Evolutionary conservation across 1,139 yeast genomes (phyloP).

Genomic region (Kluyveromyces sp.): DNA sequence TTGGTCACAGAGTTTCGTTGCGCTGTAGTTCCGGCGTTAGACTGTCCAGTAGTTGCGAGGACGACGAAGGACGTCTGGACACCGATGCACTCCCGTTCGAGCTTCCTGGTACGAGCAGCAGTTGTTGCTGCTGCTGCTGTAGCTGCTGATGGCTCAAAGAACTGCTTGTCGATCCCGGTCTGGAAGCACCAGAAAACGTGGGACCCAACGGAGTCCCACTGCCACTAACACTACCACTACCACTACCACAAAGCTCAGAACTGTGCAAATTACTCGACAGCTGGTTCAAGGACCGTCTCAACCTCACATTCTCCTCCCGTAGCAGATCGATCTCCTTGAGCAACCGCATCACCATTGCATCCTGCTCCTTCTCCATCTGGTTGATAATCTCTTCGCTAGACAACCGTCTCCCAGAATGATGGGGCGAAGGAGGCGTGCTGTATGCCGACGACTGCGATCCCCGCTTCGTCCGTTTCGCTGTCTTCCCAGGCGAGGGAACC

Average conservation of each 20-base stretch:
- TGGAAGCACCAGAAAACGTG: neutral
- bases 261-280: slow-evolving; percentile 7
- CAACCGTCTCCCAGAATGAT: slow-evolving; percentile 11
- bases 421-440: slow-evolving; percentile 7
- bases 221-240: too few species aligned
- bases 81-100: slow-evolving; percentile 3
- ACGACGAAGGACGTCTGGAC: slow-evolving; percentile 10
- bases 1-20: slow-evolving; percentile 16
- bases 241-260: neutral
- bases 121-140: slow-evolving; percentile 5
- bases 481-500: slow-evolving; percentile 7
- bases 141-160: slow-evolving; percentile 1
- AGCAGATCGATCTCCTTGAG: slow-evolving; percentile 48
- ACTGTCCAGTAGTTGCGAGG: slow-evolving; percentile 11
- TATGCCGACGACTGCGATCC: slow-evolving; percentile 2
- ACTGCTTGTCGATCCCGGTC: slow-evolving; percentile 5
- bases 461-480: slow-evolving; percentile 4
- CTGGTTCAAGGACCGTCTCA: slow-evolving; percentile 14
- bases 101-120: slow-evolving; percentile 3
- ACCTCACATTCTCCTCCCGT: slow-evolving; percentile 41
- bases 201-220: too few species aligned
- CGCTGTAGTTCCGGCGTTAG: slow-evolving; percentile 12
- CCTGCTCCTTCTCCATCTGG: slow-evolving; percentile 63
- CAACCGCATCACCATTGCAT: slow-evolving; percentile 51
- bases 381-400: slow-evolving; percentile 45